Evolutionary conservation across 2,329 filamentous ascomycete species (phyloP).

Genomic region (Colletotrichum coccodes): DNA sequence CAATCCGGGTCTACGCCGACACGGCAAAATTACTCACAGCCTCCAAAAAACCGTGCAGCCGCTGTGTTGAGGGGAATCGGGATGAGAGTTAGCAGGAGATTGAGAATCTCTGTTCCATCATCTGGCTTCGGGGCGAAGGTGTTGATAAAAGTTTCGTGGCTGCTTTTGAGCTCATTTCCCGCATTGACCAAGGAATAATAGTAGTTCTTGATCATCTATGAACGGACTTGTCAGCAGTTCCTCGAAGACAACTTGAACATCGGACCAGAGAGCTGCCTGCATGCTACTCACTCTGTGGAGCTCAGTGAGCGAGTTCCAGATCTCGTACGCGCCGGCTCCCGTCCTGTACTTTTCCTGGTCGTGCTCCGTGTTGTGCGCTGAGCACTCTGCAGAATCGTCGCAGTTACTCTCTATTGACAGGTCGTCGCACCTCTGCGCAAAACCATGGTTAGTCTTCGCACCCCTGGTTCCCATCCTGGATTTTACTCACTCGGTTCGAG

Average conservation of each 20-base stretch:
- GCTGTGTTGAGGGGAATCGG: not conserved
- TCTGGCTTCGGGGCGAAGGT: not conserved
- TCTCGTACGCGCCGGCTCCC: not conserved
- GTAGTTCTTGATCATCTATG: conserved; percentile 8
- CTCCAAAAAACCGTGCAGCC: not conserved
- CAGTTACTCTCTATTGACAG: too few relatives aligned
- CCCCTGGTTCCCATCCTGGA: too few relatives aligned
- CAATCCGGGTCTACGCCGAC: too few relatives aligned
- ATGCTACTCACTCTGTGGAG: not conserved
- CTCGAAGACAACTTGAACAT: too few relatives aligned
- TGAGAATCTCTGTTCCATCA: not conserved
- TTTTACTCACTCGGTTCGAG: too few relatives aligned
- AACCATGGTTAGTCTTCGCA: too few relatives aligned
- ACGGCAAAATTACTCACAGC: too few relatives aligned
- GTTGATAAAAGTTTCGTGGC: not conserved
- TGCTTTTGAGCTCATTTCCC: not conserved
- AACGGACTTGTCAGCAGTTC: too few relatives aligned
- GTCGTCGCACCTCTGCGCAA: too few relatives aligned
- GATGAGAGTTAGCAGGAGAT: not conserved
- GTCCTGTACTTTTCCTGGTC: not conserved
- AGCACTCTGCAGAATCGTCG: not conserved
- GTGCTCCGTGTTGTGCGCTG: not conserved
- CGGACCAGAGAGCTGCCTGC: too few relatives aligned
- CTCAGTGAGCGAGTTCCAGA: not conserved
- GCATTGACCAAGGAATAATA: not conserved